Conservation (phyloP, 1,139 yeast genomes). For the Suhomyces bribrorum region DNA sequence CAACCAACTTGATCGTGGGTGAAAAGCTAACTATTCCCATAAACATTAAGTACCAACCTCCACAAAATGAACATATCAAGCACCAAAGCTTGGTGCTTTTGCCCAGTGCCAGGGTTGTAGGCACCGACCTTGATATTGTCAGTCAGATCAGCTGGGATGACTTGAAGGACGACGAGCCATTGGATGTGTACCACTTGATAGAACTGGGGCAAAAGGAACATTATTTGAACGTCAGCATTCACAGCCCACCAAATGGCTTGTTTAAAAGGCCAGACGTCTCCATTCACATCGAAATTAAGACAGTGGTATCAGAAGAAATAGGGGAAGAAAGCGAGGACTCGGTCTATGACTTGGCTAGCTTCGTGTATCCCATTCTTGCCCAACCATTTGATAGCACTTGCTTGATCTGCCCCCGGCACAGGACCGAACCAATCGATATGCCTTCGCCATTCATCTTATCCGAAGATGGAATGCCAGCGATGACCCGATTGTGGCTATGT, state of each 20-base stretch:
- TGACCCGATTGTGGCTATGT: slow-evolving; percentile 50
- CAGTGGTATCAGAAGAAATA: slow-evolving; percentile 24
- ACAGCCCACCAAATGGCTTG: slow-evolving; percentile 20
- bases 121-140: slow-evolving; percentile 21
- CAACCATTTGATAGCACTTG: slow-evolving; percentile 32
- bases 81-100: slow-evolving; percentile 25
- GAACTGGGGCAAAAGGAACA: slow-evolving; percentile 16
- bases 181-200: slow-evolving; percentile 23
- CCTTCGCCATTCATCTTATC: slow-evolving; percentile 45
- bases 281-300: slow-evolving; percentile 27
- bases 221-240: slow-evolving; percentile 29
- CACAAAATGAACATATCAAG: slow-evolving; percentile 19
- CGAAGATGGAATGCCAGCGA: slow-evolving; percentile 37
- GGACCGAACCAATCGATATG: slow-evolving; percentile 31
- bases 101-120: slow-evolving; percentile 23
- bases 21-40: slow-evolving; percentile 30
- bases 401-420: slow-evolving; percentile 19
- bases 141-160: slow-evolving; percentile 38
- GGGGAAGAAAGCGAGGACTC: slow-evolving; percentile 14
- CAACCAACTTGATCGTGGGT: slow-evolving; percentile 25
- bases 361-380: slow-evolving; percentile 33
- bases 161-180: slow-evolving; percentile 45
- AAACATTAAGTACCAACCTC: slow-evolving; percentile 19
- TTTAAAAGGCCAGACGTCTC: slow-evolving; percentile 11
- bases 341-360: slow-evolving; percentile 30